phyloP scores from a whole-genome alignment of 768 basidiomycete genomes.

The Suillus sp. region DNA sequence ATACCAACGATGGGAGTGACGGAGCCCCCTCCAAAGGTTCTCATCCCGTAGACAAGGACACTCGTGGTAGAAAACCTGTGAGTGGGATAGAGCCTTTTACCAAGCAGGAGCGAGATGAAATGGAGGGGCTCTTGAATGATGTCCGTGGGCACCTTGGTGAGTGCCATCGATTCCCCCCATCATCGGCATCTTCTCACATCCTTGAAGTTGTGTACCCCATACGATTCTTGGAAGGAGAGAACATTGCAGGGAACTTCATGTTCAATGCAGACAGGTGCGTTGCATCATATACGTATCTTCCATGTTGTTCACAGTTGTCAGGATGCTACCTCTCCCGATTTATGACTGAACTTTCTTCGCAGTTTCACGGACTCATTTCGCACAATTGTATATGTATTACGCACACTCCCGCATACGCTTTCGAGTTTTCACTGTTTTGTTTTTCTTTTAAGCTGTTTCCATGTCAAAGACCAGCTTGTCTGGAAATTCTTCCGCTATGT shows the following conservation, averaged over 20 bases:
- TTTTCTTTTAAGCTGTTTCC: not conserved
- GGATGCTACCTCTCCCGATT: constrained; percentile 74
- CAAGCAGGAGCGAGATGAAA: constrained; percentile 82
- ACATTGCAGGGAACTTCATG: constrained; percentile 88
- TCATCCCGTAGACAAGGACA: constrained; percentile 41
- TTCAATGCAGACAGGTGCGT: constrained; percentile 83
- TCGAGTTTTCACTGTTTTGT: not conserved
- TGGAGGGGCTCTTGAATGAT: constrained; percentile 80
- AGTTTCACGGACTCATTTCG: not conserved
- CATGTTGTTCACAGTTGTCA: constrained; percentile 19
- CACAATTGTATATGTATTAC: constrained; percentile 1
- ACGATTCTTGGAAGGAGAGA: constrained; percentile 92
- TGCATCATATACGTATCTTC: not conserved
- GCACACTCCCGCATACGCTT: not conserved
- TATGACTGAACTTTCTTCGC: constrained; percentile 48
- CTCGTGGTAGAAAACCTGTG: constrained; percentile 38
- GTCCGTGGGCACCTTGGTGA: constrained; percentile 86
- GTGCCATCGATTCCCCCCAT: constrained; percentile 22
- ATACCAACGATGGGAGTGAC: constrained; percentile 27
- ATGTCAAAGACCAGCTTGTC: constrained; percentile 13
- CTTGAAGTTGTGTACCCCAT: constrained; percentile 78
- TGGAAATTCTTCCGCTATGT: not conserved
- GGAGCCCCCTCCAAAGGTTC: constrained; percentile 21
- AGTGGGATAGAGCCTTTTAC: constrained; percentile 72
- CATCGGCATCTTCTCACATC: not conserved